Base-by-base conservation (phyloP, 2,329 filamentous ascomycete genomes). In the Trichophyton benhamiae region DNA sequence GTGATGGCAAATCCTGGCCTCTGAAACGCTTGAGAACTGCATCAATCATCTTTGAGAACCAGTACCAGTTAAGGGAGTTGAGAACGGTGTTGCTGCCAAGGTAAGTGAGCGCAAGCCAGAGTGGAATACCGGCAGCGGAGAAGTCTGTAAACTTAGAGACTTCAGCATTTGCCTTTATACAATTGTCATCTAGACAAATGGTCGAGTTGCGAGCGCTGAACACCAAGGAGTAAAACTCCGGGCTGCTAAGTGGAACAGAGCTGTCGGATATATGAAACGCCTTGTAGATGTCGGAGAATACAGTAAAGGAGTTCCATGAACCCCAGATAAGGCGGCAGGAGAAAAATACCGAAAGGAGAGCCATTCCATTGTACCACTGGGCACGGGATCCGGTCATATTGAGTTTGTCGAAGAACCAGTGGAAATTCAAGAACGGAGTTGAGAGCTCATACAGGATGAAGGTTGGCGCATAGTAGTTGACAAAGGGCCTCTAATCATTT, bases 331-430 rank as follows among this genome's bases (percentile, higher is more conserved):
- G 76, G 60, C 83, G 82, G 68, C 82, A 85, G 68, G 71, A 76
- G 74, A 86, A 85, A 74, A 86, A 86, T 57, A 79, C 80, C 46
- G 69, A 67, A 57, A 85, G 79, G 11, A 86, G 78, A 17, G 80
- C 62, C 68, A 84, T 81, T 67, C 83, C 83, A 68, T 86, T 86
- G 69, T 85, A 80, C 74, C 83, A 82, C 69, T 87, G 84, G 25
- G 82, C 70, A 58, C 75, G 78, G 58, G 79, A 81, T 59, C 84
- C 84, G 3, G 84, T 87, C 74, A 85, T 80, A 70, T 81, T 79
- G 70, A 86, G 76, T 73, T 87, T 87, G 70, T 87, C 84, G 69
- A 83, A 82, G 76, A 87, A 86, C 84, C 84, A 87, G 75, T 87
- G 84, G 69, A 86, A 81, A 72, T 87, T 87, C 64, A 86, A 77